phyloP scores from a whole-genome alignment of 192 early-diverging fungal genomes.

The Chytriomyces sp. region DNA sequence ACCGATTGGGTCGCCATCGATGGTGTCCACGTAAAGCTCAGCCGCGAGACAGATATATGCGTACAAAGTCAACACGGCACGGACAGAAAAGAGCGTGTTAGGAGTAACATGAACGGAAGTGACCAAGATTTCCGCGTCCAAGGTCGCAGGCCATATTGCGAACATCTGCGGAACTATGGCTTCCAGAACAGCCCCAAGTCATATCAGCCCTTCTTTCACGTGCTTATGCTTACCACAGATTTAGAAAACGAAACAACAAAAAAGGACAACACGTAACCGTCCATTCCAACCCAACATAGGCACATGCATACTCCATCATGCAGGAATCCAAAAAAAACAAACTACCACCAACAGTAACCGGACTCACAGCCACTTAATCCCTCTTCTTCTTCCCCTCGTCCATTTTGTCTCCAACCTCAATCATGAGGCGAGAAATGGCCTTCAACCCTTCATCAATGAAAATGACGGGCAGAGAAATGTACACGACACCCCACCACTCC shows the following conservation, averaged over 20 bases:
- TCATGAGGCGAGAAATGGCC: slow-evolving; percentile 45
- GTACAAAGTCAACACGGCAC: background rate
- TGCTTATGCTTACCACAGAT: too few relatives aligned
- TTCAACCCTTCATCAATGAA: slow-evolving; percentile 92
- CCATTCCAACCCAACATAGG: too few relatives aligned
- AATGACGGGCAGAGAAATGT: slow-evolving; percentile 90
- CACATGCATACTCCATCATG: too few relatives aligned
- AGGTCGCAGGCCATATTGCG: too few relatives aligned
- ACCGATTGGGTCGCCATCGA: background rate
- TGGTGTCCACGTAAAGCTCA: background rate
- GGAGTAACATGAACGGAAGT: slow-evolving; percentile 20
- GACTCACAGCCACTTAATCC: too few relatives aligned
- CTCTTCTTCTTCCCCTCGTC: background rate
- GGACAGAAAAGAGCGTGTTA: background rate
- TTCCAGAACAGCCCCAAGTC: too few relatives aligned
- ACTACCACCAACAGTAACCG: too few relatives aligned
- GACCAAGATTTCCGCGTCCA: slow-evolving; percentile 1
- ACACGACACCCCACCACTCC: slow-evolving; percentile 91
- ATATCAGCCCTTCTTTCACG: too few relatives aligned
- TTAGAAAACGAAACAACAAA: too few relatives aligned
- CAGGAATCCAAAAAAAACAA: too few relatives aligned
- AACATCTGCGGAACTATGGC: too few relatives aligned
- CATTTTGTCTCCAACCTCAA: background rate
- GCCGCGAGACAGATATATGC: background rate
- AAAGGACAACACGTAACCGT: too few relatives aligned